Conservation (phyloP, 345 rosid species). For the Triadica sebifera region DNA sequence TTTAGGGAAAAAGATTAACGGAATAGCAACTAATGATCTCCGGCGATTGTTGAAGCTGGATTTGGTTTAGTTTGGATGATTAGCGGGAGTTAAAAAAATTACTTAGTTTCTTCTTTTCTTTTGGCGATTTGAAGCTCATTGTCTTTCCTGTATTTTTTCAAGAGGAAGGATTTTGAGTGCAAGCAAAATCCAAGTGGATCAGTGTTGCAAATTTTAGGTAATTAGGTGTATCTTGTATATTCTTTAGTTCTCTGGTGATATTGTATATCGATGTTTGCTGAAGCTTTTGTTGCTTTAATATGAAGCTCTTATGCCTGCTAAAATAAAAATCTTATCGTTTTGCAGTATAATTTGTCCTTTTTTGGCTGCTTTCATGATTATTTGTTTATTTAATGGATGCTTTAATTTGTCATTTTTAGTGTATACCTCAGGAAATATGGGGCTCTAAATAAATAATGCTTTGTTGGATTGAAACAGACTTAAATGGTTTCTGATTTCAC, state of each 20-base stretch:
- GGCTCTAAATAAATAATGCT: too few species aligned
- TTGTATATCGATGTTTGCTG: not conserved
- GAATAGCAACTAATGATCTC: constrained; percentile 13
- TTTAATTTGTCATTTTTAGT: too few species aligned
- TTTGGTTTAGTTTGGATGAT: constrained; percentile 1
- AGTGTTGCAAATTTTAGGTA: not conserved
- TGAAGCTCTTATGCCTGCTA: not conserved
- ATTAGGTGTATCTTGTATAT: not conserved
- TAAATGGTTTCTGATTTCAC: too few species aligned
- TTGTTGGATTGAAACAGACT: too few species aligned
- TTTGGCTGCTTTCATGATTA: too few species aligned
- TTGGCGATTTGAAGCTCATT: not conserved
- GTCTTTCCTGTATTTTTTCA: constrained; percentile 37
- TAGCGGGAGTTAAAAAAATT: not conserved
- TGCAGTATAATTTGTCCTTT: too few species aligned
- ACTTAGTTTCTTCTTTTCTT: not conserved
- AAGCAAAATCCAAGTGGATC: not conserved
- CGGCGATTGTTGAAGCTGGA: constrained; percentile 25
- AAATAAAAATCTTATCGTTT: too few species aligned
- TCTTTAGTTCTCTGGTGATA: not conserved
- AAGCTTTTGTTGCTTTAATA: too few species aligned
- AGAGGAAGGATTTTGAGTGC: constrained; percentile 28
- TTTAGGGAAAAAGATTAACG: constrained; percentile 24
- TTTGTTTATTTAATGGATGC: too few species aligned
- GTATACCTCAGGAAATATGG: too few species aligned